A percentile compares a stretch with the other conserved stretches of the same genome.
These are phyloP conservation scores for Termitomyces heimii DNA, from an alignment of 768 basidiomycete genomes.

Conservation along the genomic window DNA sequence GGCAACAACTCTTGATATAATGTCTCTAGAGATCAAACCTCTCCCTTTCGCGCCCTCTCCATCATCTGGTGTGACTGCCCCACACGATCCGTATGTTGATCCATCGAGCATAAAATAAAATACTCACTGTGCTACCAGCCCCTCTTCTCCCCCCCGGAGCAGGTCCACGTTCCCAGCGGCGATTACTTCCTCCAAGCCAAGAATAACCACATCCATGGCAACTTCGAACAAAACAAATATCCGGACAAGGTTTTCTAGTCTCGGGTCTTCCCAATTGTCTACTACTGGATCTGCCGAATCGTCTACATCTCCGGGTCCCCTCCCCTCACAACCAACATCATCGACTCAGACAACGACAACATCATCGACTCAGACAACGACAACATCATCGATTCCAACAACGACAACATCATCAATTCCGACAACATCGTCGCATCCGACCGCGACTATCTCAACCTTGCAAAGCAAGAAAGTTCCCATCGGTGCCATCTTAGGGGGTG, in stretches of 20 bases:
- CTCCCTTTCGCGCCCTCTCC: too few species aligned
- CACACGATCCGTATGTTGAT: neutral
- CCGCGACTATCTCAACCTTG: neutral
- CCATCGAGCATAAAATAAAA: neutral
- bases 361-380: too few species aligned
- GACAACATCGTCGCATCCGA: too few species aligned
- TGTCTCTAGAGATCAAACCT: too few species aligned
- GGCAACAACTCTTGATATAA: too few species aligned
- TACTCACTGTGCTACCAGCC: neutral
- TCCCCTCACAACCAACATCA: neutral
- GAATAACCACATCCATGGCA: neutral
- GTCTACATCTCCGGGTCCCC: neutral
- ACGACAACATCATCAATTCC: too few species aligned
- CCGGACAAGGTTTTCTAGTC: neutral
- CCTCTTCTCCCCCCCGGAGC: neutral
- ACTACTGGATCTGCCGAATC: too few species aligned
- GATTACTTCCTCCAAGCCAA: neutral
- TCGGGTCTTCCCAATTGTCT: neutral
- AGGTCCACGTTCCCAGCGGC: too few species aligned
- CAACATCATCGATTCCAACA: too few species aligned
- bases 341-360: too few species aligned
- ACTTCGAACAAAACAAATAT: neutral
- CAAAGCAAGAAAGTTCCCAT: neutral
- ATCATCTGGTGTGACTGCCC: too few species aligned
- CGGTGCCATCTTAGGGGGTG: neutral